These are phyloP conservation scores for Penicillium argentinense DNA, from an alignment of 495 filamentous ascomycete species.

Conservation along the genomic window DNA sequence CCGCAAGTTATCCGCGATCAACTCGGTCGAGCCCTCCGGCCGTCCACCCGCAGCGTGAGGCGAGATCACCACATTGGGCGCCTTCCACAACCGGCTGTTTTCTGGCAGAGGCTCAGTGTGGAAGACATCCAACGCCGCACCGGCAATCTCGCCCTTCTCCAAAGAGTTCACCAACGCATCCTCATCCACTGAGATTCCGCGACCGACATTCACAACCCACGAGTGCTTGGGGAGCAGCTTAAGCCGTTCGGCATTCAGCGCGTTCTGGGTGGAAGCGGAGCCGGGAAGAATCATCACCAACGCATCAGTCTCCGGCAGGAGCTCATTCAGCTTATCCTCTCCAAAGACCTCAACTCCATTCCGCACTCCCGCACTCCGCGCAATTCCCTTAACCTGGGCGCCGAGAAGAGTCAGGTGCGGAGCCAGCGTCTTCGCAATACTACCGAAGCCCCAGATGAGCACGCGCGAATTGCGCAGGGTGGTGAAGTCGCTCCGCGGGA, in stretches of 20 bases:
- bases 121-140: conserved; percentile 67
- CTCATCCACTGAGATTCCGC: conserved; percentile 68
- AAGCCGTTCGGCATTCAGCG: conserved; percentile 24
- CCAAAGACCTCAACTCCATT: conserved; percentile 44
- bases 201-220: conserved; percentile 68
- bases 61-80: conserved; percentile 58
- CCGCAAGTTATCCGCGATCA: conserved; percentile 55
- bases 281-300: conserved; percentile 34
- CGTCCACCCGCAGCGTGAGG: conserved; percentile 69
- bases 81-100: conserved; percentile 49
- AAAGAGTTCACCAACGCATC: conserved; percentile 64
- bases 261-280: conserved; percentile 23
- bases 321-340: conserved; percentile 29
- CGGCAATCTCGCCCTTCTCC: conserved; percentile 49
- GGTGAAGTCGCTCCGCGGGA: conserved; percentile 56
- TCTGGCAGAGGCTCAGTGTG: conserved; percentile 50
- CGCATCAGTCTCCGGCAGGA: conserved; percentile 28
- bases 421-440: conserved; percentile 34
- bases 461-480: conserved; percentile 50
- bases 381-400: conserved; percentile 25
- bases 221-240: conserved; percentile 52
- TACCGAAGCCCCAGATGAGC: conserved; percentile 35
- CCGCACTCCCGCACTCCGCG: conserved; percentile 25
- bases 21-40: conserved; percentile 49
- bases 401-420: conserved; percentile 27